Evolutionary conservation across 1,284 basidiomycete genomes (phyloP), one percentile per base, ranked within the genome.

Genomic region (Tranzscheliella williamsii): DNA sequence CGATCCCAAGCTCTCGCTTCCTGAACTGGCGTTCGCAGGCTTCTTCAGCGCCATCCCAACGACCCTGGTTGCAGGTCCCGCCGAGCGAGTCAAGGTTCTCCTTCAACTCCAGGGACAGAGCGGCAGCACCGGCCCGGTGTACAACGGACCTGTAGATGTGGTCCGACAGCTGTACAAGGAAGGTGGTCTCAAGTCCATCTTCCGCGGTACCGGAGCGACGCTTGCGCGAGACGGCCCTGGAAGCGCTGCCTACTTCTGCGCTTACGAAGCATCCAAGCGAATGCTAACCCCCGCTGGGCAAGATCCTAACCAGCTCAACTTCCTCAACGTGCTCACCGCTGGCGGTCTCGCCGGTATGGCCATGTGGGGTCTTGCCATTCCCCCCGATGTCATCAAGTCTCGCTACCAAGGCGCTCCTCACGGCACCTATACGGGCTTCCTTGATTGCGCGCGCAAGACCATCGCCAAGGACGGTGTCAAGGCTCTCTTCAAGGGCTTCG

Each of bases 401-500:
- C 85, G 95, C 52, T 83, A 97, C 40, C 95, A 99, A 80, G 91
- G 90, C n/a, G 94, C 95, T 22, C 92, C 93, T 18, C 86, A 87
- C 4, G 95, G 95, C 21, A 96, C 92, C 12, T 99, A 98, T 81
- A 86, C 85, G 37, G 92, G 95, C 30, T 85, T 98, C 76, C 70
- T 96, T 53, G 95, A 99, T 79, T 99, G 95, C 76, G 85, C 88
- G 24, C 82, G 87, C 43, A 91, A 96, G 81, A 91, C 92, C 4
- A 88, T 98, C 63, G 89, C 90, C n/a, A 83, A 83, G 51, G 93
- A 97, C 79, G 95, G 95, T 38, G 81, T 89, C 20, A 82, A 81
- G 30, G 93, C 94, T 5, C 82, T 99, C 24, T 99, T 93, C 89
- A 96, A 89, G 80, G 95, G 94, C 21, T 91, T 97, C 76, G 93